Evolutionary conservation across 331 rosid genomes (phyloP).

Genomic region (Acacia concinna): DNA sequence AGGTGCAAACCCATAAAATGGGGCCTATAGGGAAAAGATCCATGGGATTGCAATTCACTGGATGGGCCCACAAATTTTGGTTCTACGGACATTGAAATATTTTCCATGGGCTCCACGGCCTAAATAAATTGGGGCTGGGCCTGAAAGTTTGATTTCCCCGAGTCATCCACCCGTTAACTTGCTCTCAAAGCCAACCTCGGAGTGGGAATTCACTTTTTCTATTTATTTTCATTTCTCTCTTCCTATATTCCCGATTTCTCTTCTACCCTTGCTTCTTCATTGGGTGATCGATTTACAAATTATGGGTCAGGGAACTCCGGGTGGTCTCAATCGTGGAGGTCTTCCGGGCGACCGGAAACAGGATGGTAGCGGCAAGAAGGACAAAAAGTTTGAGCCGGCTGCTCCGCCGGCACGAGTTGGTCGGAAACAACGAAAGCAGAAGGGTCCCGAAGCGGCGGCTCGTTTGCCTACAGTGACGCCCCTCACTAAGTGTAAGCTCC

Average conservation of each 20-base stretch:
- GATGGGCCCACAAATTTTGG: neutral
- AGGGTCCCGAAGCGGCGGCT: constrained; percentile 96
- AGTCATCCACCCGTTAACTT: neutral
- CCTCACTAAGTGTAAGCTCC: constrained; percentile 76
- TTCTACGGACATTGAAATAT: neutral
- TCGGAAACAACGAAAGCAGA: constrained; percentile 92
- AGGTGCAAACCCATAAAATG: neutral
- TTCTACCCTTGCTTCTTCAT: neutral
- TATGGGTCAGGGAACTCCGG: constrained; percentile 99
- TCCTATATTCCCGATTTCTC: neutral
- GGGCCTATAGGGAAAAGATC: neutral
- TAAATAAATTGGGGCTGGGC: neutral
- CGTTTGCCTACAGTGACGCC: constrained; percentile 95
- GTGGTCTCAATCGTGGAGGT: constrained; percentile 81
- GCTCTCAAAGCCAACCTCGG: constrained; percentile 22
- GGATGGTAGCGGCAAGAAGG: constrained; percentile 84
- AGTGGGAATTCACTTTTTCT: neutral
- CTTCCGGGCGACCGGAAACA: constrained; percentile 82
- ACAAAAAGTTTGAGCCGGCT: constrained; percentile 77
- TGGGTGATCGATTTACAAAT: neutral
- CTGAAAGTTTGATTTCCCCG: neutral
- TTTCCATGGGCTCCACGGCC: neutral
- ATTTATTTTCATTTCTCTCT: neutral
- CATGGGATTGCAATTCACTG: neutral
- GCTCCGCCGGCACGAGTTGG: constrained; percentile 88